These are phyloP conservation scores for Solanum hybrid DNA, from an alignment of 305 asterid species.

Conservation along the genomic window DNA sequence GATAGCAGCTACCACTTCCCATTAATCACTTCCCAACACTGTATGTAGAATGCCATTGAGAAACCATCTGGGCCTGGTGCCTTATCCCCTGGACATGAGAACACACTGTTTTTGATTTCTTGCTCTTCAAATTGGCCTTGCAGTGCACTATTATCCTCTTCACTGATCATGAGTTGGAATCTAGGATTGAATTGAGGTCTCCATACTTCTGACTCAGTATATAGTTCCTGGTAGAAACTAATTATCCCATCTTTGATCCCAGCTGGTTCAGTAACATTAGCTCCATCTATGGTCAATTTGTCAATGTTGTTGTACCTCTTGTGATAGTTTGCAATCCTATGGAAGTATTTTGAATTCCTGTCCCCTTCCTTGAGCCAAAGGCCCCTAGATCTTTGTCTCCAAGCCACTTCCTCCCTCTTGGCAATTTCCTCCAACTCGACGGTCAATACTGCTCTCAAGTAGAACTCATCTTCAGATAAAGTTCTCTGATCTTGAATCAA, in stretches of 20 bases:
- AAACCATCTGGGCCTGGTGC: neutral
- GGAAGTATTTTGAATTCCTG: neutral
- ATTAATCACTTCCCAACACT: neutral
- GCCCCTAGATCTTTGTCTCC: neutral
- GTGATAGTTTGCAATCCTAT: neutral
- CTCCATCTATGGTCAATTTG: neutral
- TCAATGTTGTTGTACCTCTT: neutral
- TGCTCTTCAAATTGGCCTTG: neutral
- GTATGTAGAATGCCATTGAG: neutral
- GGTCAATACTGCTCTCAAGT: neutral
- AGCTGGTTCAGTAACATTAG: neutral
- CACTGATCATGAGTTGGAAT: neutral
- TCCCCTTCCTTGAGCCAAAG: neutral
- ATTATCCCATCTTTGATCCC: neutral
- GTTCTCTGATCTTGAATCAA: neutral
- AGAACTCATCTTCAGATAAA: neutral
- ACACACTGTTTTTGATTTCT: neutral
- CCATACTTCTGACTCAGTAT: neutral
- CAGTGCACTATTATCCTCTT: neutral
- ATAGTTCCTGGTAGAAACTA: neutral
- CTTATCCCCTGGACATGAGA: neutral
- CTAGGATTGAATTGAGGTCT: neutral
- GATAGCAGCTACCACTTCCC: neutral
- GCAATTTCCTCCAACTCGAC: neutral
- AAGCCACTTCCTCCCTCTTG: neutral